phyloP scores from a whole-genome alignment of 768 basidiomycete genomes.

The Boletus rubescentipes region DNA sequence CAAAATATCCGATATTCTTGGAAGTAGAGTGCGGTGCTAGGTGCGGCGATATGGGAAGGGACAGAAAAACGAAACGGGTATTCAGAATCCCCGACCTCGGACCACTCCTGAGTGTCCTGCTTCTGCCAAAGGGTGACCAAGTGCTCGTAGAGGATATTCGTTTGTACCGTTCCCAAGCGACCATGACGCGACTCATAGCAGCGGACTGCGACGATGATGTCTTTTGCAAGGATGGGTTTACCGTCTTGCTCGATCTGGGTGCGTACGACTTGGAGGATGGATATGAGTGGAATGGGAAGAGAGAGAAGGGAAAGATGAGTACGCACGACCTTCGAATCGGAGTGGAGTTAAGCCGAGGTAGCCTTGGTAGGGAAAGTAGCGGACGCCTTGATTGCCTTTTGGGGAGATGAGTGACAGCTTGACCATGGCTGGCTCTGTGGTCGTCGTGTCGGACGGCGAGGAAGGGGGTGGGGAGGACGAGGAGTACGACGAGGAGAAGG shows the following conservation, averaged over 20 bases:
- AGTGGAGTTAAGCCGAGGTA: conserved; percentile 81
- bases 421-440: conserved; percentile 50
- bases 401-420: conserved; percentile 63
- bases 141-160: conserved; percentile 69
- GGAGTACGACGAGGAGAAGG: conserved; percentile 18
- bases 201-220: conserved; percentile 70
- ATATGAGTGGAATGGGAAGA: background rate
- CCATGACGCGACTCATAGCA: conserved; percentile 80
- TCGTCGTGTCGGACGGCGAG: conserved; percentile 13
- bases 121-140: conserved; percentile 69
- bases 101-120: conserved; percentile 54
- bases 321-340: conserved; percentile 72
- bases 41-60: conserved; percentile 60
- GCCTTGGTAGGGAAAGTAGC: conserved; percentile 74
- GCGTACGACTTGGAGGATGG: conserved; percentile 53
- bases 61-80: conserved; percentile 70
- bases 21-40: conserved; percentile 63
- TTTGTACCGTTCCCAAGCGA: conserved; percentile 53
- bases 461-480: conserved; percentile 18
- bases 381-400: conserved; percentile 67
- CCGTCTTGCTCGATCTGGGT: conserved; percentile 70
- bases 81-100: conserved; percentile 62
- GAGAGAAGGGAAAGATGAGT: conserved; percentile 1
- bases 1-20: conserved; percentile 80
- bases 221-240: conserved; percentile 64